Evolutionary conservation across 305 asterid species (phyloP).

Genomic region (Solanum hybrid): DNA sequence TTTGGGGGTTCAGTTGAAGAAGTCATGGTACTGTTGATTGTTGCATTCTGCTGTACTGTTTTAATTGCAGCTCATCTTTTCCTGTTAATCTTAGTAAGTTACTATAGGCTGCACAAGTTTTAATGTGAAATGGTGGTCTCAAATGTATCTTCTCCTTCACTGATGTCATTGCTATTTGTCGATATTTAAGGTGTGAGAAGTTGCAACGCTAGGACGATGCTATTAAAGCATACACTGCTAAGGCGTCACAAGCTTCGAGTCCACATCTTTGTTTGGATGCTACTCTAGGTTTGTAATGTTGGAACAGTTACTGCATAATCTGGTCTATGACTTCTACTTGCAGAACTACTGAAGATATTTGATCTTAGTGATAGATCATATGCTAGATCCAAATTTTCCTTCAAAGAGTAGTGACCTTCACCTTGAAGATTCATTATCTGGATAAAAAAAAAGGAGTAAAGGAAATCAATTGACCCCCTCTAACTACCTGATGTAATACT

Average conservation of each 20-base stretch:
- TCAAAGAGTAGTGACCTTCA: not conserved
- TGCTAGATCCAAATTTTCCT: not conserved
- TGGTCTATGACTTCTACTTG: not conserved
- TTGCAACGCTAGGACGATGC: constrained; percentile 99
- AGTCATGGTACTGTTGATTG: constrained; percentile 66
- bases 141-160: not conserved
- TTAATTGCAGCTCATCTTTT: not conserved
- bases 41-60: not conserved
- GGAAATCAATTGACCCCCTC: not conserved
- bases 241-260: constrained; percentile 77
- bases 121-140: not conserved
- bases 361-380: not conserved
- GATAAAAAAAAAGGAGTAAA: not conserved
- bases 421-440: not conserved
- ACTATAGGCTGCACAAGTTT: not conserved
- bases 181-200: constrained; percentile 75
- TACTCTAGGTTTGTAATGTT: constrained; percentile 68
- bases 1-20: constrained; percentile 92
- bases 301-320: constrained; percentile 8
- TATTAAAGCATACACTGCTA: constrained; percentile 91
- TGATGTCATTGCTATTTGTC: not conserved
- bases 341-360: constrained; percentile 1
- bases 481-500: not conserved
- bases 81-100: not conserved
- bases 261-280: constrained; percentile 82